Conservation (phyloP, 129 eudicot genomes). For the Tagetes erecta region DNA sequence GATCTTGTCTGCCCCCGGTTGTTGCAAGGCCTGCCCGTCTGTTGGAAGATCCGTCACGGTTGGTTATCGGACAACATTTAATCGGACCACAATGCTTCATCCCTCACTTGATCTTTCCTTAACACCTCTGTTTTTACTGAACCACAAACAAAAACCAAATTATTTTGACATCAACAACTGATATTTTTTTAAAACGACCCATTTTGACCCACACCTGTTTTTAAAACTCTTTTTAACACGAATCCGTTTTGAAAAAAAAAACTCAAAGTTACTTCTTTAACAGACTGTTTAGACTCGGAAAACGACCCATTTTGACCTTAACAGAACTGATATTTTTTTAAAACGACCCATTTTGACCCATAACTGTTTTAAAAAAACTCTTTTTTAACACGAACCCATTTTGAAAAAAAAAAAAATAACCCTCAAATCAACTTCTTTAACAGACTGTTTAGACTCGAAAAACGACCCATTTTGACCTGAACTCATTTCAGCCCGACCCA, state of each 20-base stretch:
- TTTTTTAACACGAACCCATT: neutral
- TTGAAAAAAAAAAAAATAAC: no score
- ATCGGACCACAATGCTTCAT: conserved; percentile 49
- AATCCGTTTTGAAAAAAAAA: no score
- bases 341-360: neutral
- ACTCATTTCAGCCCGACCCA: neutral
- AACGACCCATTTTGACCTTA: neutral
- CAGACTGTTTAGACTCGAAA: no score
- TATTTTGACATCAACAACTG: neutral
- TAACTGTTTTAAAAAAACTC: neutral
- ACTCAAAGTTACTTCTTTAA: no score
- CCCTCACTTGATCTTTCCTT: conserved; percentile 16
- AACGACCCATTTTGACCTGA: neutral
- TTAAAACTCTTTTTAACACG: no score
- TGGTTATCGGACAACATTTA: no score
- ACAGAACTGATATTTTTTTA: neutral
- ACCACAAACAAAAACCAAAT: neutral
- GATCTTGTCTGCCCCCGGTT: neutral
- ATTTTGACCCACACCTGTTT: neutral
- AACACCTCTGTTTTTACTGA: neutral
- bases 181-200: neutral
- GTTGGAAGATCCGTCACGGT: neutral
- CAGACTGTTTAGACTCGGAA: no score
- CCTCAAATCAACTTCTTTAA: no score
- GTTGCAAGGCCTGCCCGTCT: neutral